phyloP scores from a whole-genome alignment of 352 stramenopile species.

The Saprolegnia diclina region DNA sequence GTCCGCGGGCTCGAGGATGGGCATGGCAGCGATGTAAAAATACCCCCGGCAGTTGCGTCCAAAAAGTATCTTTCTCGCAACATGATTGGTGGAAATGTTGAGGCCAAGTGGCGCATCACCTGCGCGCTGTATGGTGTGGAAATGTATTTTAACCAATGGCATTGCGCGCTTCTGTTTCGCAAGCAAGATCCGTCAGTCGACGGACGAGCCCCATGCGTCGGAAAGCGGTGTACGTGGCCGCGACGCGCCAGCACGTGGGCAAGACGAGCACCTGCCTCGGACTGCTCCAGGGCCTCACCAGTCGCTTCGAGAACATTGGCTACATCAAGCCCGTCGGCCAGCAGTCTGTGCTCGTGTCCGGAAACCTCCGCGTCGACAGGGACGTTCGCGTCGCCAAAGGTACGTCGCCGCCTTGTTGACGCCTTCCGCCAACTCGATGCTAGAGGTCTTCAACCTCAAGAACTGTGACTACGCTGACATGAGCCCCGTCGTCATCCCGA shows the following conservation, averaged over 20 bases:
- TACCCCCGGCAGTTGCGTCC: not conserved
- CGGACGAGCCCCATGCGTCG: not conserved
- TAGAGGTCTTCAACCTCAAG: constrained; percentile 92
- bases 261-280: constrained; percentile 93
- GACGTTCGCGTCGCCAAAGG: constrained; percentile 86
- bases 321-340: constrained; percentile 97
- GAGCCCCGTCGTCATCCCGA: constrained; percentile 94
- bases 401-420: constrained; percentile 20
- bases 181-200: constrained; percentile 3
- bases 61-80: not conserved
- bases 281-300: constrained; percentile 89
- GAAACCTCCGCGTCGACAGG: constrained; percentile 86
- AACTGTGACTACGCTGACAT: constrained; percentile 92
- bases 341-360: constrained; percentile 75
- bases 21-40: constrained; percentile 1
- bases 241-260: constrained; percentile 83
- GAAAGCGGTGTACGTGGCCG: constrained; percentile 74
- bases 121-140: not conserved
- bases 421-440: not conserved
- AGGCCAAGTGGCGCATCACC: not conserved
- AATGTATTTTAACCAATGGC: not conserved
- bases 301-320: constrained; percentile 78
- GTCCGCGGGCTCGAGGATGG: constrained; percentile 9
- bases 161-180: not conserved
- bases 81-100: not conserved